Percentiles rank a stretch among this genome's conserved stretches.
phyloP scores from a whole-genome alignment of 164 flowering plant genomes.

The Platanus orientalis region DNA sequence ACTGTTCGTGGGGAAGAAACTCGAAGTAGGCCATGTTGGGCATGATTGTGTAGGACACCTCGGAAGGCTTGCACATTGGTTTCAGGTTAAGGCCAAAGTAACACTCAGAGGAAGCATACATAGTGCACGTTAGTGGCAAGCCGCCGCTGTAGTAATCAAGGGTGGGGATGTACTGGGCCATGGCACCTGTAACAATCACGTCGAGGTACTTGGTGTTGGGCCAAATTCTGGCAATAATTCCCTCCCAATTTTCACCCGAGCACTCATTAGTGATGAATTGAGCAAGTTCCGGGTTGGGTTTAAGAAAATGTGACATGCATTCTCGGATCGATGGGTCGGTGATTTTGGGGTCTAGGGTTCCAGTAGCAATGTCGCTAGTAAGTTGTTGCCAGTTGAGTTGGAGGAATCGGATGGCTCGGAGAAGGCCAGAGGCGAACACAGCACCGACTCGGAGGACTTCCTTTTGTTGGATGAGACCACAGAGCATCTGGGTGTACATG shows the following conservation, averaged over 20 bases:
- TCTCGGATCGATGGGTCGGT: conserved; percentile 25
- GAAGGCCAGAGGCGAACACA: conserved; percentile 43
- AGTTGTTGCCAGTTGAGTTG: conserved; percentile 33
- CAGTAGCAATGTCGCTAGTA: conserved; percentile 30
- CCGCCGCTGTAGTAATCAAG: conserved; percentile 38
- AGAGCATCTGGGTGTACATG: conserved; percentile 50
- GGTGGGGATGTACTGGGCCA: conserved; percentile 47
- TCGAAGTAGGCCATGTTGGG: conserved; percentile 51
- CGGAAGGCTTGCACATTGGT: conserved; percentile 37
- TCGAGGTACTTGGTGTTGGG: conserved; percentile 45
- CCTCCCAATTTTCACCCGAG: conserved; percentile 28
- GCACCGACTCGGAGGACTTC: conserved; percentile 43
- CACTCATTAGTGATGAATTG: conserved; percentile 27
- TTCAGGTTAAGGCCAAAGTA: conserved; percentile 42
- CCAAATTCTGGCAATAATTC: conserved; percentile 40
- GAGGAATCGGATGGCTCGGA: conserved; percentile 46
- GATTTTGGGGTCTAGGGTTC: conserved; percentile 25
- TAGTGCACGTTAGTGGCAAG: conserved; percentile 36
- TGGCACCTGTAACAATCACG: conserved; percentile 40
- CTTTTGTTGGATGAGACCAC: conserved; percentile 34
- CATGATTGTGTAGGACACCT: conserved; percentile 42
- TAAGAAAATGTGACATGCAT: conserved; percentile 17
- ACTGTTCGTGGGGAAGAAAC: conserved; percentile 28
- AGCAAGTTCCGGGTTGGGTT: conserved; percentile 32
- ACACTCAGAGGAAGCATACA: conserved; percentile 48